Evolutionary conservation across 2,329 filamentous ascomycete species (phyloP), one percentile per base, ranked within the genome.

Genomic region (Nothopassalora personata): DNA sequence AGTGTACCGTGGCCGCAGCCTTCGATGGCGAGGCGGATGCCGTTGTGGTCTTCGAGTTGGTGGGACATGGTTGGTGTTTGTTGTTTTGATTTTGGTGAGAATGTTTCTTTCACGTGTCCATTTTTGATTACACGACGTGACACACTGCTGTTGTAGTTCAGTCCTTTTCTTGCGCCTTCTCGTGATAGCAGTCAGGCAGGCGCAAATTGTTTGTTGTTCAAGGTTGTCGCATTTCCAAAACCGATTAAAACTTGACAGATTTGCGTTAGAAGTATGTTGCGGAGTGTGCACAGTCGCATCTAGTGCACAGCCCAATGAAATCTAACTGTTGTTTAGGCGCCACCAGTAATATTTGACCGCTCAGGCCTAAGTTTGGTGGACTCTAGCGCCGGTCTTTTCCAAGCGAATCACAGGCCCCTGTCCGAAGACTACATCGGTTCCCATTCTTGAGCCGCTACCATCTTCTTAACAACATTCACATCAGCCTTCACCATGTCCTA

Each of bases 1-100:
- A 99, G 84, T 0, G 87, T 90, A 64, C 94, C 94, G 76, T 99
- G 94, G 59, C 93, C 93, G 72, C 92, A 96, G 68, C 92, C 92
- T 79, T 96, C 89, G 5, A 96, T 78, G 19, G 91, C 93, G 62
- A 97, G 81, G 57, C 91, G 86, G 60, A 96, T 56, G 52, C 63
- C 67, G 13, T 67, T 31, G 18, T 57, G 52, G 47, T 65, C 61
- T 18, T 53, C 31, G 9, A 68, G 57, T 19, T 61, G 23, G 11
- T 58, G 11, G 9, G 59, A 56, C 62, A 64, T 66, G 23, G 43
- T 56, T 46, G 13, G 13, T 43, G 4, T 4, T 43, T 18, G 39
- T 7, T 18, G 39, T 7, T 7, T 13, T 43, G 5, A 18, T n/a
- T 13, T n/a, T 18, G 39, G 13, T 5, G n/a, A 43, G 15, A 15